A percentile compares a stretch with the other conserved stretches of the same genome.
Evolutionary conservation across 1,284 basidiomycete genomes (phyloP).

Genomic region (Mycena citricolor): DNA sequence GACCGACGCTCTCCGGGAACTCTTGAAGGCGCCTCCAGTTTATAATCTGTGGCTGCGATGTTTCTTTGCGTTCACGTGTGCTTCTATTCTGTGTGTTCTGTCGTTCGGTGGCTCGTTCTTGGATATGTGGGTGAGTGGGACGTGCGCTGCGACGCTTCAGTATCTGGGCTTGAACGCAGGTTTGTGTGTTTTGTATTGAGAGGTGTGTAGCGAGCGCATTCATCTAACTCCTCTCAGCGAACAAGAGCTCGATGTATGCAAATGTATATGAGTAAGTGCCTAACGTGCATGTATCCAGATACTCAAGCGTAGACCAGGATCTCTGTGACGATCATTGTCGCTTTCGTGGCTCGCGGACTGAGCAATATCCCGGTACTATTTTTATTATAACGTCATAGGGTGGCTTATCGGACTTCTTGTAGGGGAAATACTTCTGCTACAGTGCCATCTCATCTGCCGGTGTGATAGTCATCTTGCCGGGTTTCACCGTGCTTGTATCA

Average conservation of each 20-base stretch:
- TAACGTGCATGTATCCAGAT: not conserved
- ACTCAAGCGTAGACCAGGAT: conserved; percentile 60
- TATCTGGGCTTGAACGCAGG: conserved; percentile 71
- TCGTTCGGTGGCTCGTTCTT: conserved; percentile 81
- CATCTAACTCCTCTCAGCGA: conserved; percentile 46
- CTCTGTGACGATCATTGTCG: conserved; percentile 78
- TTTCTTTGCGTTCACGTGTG: conserved; percentile 70
- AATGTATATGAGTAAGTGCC: conserved; percentile 85
- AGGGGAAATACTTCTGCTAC: conserved; percentile 73
- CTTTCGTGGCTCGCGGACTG: conserved; percentile 74
- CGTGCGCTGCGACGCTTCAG: conserved; percentile 67
- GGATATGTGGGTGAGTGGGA: conserved; percentile 80
- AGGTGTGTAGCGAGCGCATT: not conserved
- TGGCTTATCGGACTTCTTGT: not conserved
- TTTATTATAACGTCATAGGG: not conserved
- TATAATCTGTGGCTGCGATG: conserved; percentile 66
- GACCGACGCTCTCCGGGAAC: conserved; percentile 53
- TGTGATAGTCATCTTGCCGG: conserved; percentile 77
- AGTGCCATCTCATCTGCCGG: conserved; percentile 78
- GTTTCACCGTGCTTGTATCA: conserved; percentile 71
- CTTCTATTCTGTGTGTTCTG: conserved; percentile 75
- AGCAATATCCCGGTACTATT: conserved; percentile 58
- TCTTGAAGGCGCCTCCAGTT: conserved; percentile 61
- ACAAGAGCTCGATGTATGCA: conserved; percentile 80
- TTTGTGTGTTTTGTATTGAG: conserved; percentile 1